Evolutionary conservation across 1,284 basidiomycete species (phyloP).

Genomic region (Phlebopus sp.): DNA sequence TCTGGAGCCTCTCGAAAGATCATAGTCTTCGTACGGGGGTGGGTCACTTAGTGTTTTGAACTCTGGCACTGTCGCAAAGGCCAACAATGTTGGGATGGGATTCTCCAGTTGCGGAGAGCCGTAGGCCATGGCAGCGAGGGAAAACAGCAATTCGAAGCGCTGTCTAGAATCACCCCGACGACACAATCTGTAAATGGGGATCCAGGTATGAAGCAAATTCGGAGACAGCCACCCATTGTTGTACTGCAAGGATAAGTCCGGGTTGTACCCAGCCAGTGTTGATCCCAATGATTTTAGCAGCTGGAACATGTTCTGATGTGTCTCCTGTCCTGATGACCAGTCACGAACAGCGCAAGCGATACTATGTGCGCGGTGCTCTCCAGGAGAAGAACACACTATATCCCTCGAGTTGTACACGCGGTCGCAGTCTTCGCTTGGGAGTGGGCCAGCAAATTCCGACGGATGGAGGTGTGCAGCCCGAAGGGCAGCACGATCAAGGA

Average conservation of each 20-base stretch:
- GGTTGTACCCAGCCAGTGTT: neutral
- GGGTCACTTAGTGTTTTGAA: neutral
- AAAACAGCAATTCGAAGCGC: constrained; percentile 25
- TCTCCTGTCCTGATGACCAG: neutral
- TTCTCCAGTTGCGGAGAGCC: constrained; percentile 2
- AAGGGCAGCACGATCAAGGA: constrained; percentile 8
- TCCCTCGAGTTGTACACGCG: constrained; percentile 4
- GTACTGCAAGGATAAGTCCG: constrained; percentile 2
- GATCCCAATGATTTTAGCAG: neutral
- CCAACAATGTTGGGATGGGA: constrained; percentile 26
- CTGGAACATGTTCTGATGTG: neutral
- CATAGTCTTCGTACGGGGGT: constrained; percentile 2
- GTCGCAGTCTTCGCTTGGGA: neutral
- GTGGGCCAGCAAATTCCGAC: neutral
- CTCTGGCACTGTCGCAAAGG: constrained; percentile 20
- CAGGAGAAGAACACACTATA: neutral
- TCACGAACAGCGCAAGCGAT: constrained; percentile 1
- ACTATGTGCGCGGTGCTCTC: neutral
- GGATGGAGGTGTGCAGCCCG: constrained; percentile 4
- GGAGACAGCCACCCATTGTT: constrained; percentile 10
- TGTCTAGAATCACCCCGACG: constrained; percentile 7
- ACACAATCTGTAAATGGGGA: constrained; percentile 29
- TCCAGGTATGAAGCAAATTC: constrained; percentile 17
- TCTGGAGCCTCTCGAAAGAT: constrained; percentile 7
- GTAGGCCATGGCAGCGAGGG: constrained; percentile 28